Conservation (phyloP, 805 yeast species). For the Zygosaccharomyces gambellarensis region DNA sequence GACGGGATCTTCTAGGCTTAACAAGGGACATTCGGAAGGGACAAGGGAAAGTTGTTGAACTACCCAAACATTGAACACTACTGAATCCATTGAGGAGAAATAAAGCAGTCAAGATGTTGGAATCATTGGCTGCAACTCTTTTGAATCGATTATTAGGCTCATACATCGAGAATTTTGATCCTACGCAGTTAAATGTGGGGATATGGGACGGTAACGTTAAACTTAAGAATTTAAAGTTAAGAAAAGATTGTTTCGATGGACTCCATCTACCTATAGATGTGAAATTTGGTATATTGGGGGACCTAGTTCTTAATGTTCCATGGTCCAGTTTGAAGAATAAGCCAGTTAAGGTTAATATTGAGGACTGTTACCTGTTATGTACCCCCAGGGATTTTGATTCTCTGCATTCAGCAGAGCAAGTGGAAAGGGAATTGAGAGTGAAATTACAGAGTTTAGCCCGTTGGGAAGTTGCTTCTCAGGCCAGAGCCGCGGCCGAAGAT, state of each 20-base stretch:
- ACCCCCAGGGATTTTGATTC: conserved; percentile 61
- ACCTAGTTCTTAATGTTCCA: conserved; percentile 84
- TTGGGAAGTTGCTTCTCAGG: conserved; percentile 49
- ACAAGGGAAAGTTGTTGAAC: background rate
- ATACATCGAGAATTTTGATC: conserved; percentile 92
- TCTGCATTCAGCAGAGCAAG: conserved; percentile 49
- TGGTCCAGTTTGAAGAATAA: conserved; percentile 92
- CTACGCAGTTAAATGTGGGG: conserved; percentile 90
- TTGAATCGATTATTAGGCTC: conserved; percentile 35
- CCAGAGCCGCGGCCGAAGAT: conserved; percentile 36
- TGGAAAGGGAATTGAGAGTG: conserved; percentile 57
- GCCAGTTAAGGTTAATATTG: conserved; percentile 83
- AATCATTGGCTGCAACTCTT: conserved; percentile 35
- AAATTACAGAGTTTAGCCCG: conserved; percentile 65
- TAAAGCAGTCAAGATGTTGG: conserved; percentile 26
- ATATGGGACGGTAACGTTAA: conserved; percentile 98
- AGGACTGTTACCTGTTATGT: conserved; percentile 81
- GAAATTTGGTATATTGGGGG: conserved; percentile 84
- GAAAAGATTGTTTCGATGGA: conserved; percentile 84
- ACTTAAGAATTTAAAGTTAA: conserved; percentile 67
- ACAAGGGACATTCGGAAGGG: background rate
- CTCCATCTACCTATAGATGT: conserved; percentile 84
- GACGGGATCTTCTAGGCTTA: background rate
- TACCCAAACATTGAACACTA: background rate
- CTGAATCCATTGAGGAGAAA: background rate